These are phyloP conservation scores for Xylaria scruposa DNA, from an alignment of 495 filamentous ascomycete genomes.

Conservation along the genomic window DNA sequence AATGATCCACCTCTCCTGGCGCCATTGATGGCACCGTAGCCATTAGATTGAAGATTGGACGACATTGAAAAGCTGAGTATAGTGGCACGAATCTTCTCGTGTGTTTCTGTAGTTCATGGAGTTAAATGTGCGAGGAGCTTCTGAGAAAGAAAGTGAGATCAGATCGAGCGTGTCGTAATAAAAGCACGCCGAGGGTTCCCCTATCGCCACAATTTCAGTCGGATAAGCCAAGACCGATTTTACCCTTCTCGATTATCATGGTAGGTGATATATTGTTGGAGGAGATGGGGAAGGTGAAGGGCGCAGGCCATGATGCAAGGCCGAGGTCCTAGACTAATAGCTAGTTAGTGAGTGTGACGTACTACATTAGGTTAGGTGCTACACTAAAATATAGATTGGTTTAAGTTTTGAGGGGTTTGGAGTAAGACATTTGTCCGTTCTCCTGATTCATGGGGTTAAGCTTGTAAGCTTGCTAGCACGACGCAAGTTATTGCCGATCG, in stretches of 20 bases:
- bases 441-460: background rate
- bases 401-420: background rate
- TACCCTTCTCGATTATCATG: slow-evolving; percentile 5
- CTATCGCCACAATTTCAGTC: background rate
- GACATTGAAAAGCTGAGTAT: slow-evolving; percentile 23
- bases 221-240: slow-evolving; percentile 8
- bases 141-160: background rate
- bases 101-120: background rate
- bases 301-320: background rate
- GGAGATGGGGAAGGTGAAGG: background rate
- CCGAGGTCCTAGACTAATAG: background rate
- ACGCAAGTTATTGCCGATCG: background rate
- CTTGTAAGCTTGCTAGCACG: background rate
- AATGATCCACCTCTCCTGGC: slow-evolving; percentile 7
- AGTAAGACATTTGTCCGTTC: background rate
- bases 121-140: background rate
- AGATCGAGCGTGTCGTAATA: background rate
- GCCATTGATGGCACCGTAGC: slow-evolving; percentile 29
- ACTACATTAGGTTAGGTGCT: slow-evolving; percentile 7
- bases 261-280: slow-evolving; percentile 17
- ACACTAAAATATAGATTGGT: background rate
- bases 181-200: background rate
- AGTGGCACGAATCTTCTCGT: background rate
- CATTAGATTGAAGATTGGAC: slow-evolving; percentile 27
- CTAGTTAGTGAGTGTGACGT: background rate